Evolutionary conservation across 2,329 filamentous ascomycete genomes (phyloP).

Genomic region (Rhinocladiella mackenziei): DNA sequence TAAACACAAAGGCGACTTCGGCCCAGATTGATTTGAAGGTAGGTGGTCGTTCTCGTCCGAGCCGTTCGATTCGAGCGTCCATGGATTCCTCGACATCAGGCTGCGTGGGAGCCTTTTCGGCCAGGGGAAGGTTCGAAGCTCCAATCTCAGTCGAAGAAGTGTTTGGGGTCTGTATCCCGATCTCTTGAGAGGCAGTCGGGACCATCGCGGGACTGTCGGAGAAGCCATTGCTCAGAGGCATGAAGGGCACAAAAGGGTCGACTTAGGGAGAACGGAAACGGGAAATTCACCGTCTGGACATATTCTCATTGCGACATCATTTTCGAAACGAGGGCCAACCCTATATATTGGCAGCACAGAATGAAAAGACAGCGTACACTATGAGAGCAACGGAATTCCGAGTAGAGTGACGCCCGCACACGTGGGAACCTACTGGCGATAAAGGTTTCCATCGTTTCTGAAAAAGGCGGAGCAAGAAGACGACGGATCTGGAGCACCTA

Average conservation of each 20-base stretch:
- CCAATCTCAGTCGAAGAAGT: not conserved
- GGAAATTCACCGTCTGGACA: too few species aligned
- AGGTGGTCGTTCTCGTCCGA: slow-evolving; percentile 60
- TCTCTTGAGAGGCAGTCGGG: not conserved
- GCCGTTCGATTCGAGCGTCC: slow-evolving; percentile 48
- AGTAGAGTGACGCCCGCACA: too few species aligned
- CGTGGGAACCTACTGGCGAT: too few species aligned
- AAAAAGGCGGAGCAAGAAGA: too few species aligned
- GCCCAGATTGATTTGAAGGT: slow-evolving; percentile 51
- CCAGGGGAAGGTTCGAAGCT: not conserved
- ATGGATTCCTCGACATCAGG: slow-evolving; percentile 27
- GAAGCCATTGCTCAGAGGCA: slow-evolving; percentile 1
- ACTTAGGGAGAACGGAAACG: too few species aligned
- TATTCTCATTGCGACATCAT: too few species aligned
- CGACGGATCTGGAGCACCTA: too few species aligned
- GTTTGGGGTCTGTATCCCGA: not conserved
- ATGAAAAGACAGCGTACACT: too few species aligned
- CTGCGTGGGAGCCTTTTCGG: slow-evolving; percentile 10
- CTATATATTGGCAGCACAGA: too few species aligned
- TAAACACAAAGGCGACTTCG: slow-evolving; percentile 62
- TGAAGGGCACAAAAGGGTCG: not conserved
- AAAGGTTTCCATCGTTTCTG: too few species aligned
- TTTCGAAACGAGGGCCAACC: too few species aligned
- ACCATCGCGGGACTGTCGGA: not conserved
- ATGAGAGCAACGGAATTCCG: too few species aligned